These are phyloP conservation scores for Podaxis mareebaensis DNA, from an alignment of 768 basidiomycete genomes.

Conservation along the genomic window DNA sequence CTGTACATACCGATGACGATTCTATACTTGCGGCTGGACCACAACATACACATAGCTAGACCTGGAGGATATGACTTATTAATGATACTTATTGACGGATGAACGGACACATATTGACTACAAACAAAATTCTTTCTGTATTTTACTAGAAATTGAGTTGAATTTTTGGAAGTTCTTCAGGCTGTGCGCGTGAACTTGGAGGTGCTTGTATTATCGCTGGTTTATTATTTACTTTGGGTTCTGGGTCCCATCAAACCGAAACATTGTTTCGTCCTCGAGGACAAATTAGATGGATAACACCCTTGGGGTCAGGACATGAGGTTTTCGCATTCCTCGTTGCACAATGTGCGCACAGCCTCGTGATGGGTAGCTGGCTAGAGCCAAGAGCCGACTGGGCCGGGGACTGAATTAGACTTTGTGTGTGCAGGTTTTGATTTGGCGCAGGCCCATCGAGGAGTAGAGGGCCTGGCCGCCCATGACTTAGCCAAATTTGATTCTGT, in stretches of 20 bases:
- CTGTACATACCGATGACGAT: conserved; percentile 70
- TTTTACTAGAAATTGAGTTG: not conserved
- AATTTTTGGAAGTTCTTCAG: not conserved
- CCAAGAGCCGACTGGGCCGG: not conserved
- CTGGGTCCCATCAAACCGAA: not conserved
- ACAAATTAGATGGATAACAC: not conserved
- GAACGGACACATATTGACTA: conserved; percentile 1
- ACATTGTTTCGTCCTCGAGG: not conserved
- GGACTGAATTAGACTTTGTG: not conserved
- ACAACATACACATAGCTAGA: conserved; percentile 12
- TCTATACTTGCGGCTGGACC: conserved; percentile 29
- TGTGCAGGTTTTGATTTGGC: conserved; percentile 3
- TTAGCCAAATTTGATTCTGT: not conserved
- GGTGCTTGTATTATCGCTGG: not conserved
- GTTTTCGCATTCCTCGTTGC: not conserved
- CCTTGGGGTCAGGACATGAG: not conserved
- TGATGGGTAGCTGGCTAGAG: not conserved
- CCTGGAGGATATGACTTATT: conserved; percentile 11
- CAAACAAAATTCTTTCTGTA: not conserved
- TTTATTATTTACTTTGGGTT: not conserved
- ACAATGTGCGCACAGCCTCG: not conserved
- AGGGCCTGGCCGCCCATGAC: not conserved
- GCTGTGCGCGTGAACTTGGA: not conserved
- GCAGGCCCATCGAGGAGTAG: not conserved
- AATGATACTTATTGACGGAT: conserved; percentile 15